A percentile compares a stretch with the other conserved stretches of the same genome.
Evolutionary conservation across 148 eudicot species (phyloP).

Genomic region (Cornus florida): DNA sequence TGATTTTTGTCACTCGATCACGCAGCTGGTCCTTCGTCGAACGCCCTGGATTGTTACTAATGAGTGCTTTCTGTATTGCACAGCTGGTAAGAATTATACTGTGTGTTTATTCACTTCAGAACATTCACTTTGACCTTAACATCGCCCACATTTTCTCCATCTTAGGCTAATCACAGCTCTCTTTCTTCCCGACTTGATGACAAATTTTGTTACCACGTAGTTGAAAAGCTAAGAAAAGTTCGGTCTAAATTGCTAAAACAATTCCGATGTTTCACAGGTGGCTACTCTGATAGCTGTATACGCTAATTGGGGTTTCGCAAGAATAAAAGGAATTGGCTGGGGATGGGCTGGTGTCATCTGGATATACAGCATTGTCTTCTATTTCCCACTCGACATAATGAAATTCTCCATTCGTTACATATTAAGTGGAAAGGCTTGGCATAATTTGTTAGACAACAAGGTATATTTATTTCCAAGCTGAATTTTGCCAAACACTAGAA

Average conservation of each 20-base stretch:
- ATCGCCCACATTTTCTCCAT: not conserved
- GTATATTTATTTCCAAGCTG: slow-evolving; percentile 27
- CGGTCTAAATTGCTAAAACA: not conserved
- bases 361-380: slow-evolving; percentile 78
- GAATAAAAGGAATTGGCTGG: slow-evolving; percentile 88
- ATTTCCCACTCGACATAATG: slow-evolving; percentile 76
- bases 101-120: too few relatives aligned
- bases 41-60: slow-evolving; percentile 76
- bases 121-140: not conserved
- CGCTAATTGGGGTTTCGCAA: slow-evolving; percentile 85
- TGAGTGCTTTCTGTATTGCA: slow-evolving; percentile 70
- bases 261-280: slow-evolving; percentile 35
- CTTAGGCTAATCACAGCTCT: not conserved
- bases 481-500: not conserved
- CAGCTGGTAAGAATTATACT: slow-evolving; percentile 63
- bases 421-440: slow-evolving; percentile 97
- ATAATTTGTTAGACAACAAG: slow-evolving; percentile 80
- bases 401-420: slow-evolving; percentile 81
- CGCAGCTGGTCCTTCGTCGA: slow-evolving; percentile 86
- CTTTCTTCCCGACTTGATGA: not conserved
- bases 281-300: slow-evolving; percentile 93
- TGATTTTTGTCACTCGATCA: slow-evolving; percentile 91
- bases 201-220: not conserved
- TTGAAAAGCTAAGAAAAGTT: not conserved
- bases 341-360: slow-evolving; percentile 99